Base-by-base conservation (phyloP, 768 basidiomycete genomes). In the Termitomyces sp. region DNA sequence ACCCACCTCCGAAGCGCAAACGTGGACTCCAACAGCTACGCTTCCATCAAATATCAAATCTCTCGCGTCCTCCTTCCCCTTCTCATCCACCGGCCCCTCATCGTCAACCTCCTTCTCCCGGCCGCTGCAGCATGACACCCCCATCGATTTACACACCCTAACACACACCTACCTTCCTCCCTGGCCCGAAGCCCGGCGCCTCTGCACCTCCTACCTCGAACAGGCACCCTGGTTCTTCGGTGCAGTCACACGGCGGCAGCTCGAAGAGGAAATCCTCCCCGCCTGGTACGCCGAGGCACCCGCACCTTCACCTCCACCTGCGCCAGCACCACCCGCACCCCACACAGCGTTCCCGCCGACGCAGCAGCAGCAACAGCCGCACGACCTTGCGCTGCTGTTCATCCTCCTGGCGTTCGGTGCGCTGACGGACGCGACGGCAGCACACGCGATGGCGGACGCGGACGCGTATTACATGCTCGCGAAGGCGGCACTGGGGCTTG, bases 191-290 rank as follows among this genome's bases (percentile, higher is more conserved):
- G 83, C 85, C 0, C 73, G 70, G 46, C 77, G 81, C 33, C 76
- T 91, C 35, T 79, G 78, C 62, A 79, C 83, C n/a, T 74, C 88
- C 13, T 91, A 90, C 68, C 78, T 90, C 41, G 84, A 85, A n/a
- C 84, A 87, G 64, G 86, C 88, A 3, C 85, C 86, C 0, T 91
- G 89, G 89, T 88, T 90, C 66, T 89, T 88, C 57, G 85, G 87
- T 22, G 84, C 87, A 2, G 81, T 90, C 38, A 84, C 84, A 3
- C 74, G 76, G 45, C 74, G 73, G 16, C 88, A 91, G 60, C 69
- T 88, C 9, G 68, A 81, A n/a, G 82, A 87, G 56, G 85, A 87
- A 58, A 70, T 83, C 18, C 71, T 88, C n/a, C 86, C 86, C 16
- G 62, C 81, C 44, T 87, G 84, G 83, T 88, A 86, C 58, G 68